Base-by-base conservation (phyloP, 176 grass and related monocot genomes). In the Juncus effusus region DNA sequence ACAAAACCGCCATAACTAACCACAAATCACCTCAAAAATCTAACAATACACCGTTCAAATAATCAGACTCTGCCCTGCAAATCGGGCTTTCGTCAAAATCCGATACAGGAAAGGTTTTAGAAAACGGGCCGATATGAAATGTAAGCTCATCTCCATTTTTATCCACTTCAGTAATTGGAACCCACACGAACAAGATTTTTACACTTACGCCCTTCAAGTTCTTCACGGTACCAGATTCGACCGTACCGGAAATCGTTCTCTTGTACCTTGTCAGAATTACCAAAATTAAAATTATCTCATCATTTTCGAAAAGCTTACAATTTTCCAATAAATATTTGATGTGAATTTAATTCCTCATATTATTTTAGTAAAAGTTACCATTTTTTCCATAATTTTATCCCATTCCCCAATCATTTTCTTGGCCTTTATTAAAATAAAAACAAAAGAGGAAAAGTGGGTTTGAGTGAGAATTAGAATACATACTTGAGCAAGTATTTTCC, bases 81-180 rank as follows among this genome's bases (percentile, higher is more conserved):
- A 16, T 75, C 9, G 91, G 86, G n/a, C 73, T 79, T 61, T 77
- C 66, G 64, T 84, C 81, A 81, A 96, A 96, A 67, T 77, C 83
- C 4, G 80, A 71, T 49, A 50, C 47, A 1, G 83, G 67, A 77
- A 96, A 90, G 58, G 86, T 79, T 61, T 83, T 89, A 42, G 47
- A 84, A 49, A 95, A 0, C 4, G 78, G 84, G 6, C 91, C 83
- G 14, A 90, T 36, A 60, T 45, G 55, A 55, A 87, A 75, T 3
- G 60, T 73, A 53, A 96, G 76, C 13, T 76, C 64, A 3, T 78
- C 78, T 63, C 78, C 78, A 55, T 1, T 57, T 2, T 79, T 82
- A 56, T 82, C 80, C 72, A 84, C 76, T 61, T 35, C 78, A 36
- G 75, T 90, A 60, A 96, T 42, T 16, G 86, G 86, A 19, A 96